Conservation (phyloP, 2,329 filamentous ascomycete genomes). For the Daldinia sp. region DNA sequence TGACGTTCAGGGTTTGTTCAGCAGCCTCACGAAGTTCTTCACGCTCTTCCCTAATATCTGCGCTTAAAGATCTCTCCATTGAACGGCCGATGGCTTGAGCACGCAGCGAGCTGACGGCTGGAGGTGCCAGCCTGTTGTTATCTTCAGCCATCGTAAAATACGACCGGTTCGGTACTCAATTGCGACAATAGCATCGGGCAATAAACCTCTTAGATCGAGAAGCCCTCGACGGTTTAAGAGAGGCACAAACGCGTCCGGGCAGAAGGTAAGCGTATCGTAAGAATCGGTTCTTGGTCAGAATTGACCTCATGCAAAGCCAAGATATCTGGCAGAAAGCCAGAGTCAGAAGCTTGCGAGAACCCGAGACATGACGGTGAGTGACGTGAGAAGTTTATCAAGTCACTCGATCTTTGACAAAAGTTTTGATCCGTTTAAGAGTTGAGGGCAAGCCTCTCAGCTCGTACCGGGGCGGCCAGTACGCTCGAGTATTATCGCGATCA, state of each 20-base stretch:
- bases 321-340: conserved; percentile 51
- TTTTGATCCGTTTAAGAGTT: conserved; percentile 1
- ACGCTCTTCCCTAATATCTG: conserved; percentile 91
- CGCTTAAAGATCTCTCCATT: conserved; percentile 77
- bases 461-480: conserved; percentile 29
- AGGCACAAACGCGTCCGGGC: conserved; percentile 43
- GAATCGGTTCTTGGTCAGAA: conserved; percentile 37
- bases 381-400: conserved; percentile 36
- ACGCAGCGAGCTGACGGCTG: conserved; percentile 61
- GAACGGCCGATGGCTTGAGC: conserved; percentile 54
- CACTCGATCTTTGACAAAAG: conserved; percentile 26
- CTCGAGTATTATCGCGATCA: conserved; percentile 34
- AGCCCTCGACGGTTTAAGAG: conserved; percentile 21
- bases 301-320: conserved; percentile 45
- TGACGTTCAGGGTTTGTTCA: conserved; percentile 95
- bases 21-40: conserved; percentile 95
- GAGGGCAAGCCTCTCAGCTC: conserved; percentile 40
- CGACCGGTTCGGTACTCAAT: conserved; percentile 43
- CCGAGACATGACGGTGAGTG: conserved; percentile 51
- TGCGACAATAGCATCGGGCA: conserved; percentile 49
- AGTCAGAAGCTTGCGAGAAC: conserved; percentile 50
- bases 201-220: conserved; percentile 25
- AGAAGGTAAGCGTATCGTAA: conserved; percentile 33
- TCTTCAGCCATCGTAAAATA: conserved; percentile 56
- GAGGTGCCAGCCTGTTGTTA: conserved; percentile 58